Conservation (phyloP, 2,329 filamentous ascomycete species). For the Penicillium sp. region DNA sequence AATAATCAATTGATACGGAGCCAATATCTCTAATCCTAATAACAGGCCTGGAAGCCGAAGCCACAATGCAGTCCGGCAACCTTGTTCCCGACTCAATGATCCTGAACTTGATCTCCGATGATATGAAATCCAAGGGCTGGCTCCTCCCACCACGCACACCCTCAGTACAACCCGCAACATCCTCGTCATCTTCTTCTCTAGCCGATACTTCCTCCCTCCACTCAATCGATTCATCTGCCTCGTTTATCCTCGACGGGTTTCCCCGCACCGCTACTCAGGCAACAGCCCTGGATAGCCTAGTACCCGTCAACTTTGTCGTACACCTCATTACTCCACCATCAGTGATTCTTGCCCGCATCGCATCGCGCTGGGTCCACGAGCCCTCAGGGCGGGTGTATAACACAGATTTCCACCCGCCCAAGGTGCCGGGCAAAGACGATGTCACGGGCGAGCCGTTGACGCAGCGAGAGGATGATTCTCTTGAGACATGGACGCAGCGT, state of each 20-base stretch:
- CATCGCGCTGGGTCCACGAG: constrained; percentile 89
- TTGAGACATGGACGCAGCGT: constrained; percentile 78
- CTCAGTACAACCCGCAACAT: not conserved
- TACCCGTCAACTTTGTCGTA: constrained; percentile 94
- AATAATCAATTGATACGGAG: not conserved
- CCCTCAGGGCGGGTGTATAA: constrained; percentile 93
- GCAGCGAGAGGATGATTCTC: constrained; percentile 79
- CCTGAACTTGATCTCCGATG: constrained; percentile 84
- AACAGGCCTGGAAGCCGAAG: constrained; percentile 83
- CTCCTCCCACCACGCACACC: constrained; percentile 51
- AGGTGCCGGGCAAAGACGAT: constrained; percentile 77
- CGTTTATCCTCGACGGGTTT: constrained; percentile 95
- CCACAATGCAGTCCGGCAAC: constrained; percentile 78
- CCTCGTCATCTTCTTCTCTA: constrained; percentile 1
- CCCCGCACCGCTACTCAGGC: constrained; percentile 84
- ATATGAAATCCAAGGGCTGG: constrained; percentile 84
- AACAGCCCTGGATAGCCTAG: constrained; percentile 68
- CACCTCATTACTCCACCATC: constrained; percentile 80
- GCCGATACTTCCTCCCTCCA: constrained; percentile 24
- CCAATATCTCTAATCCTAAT: constrained; percentile 12
- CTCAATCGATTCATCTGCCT: constrained; percentile 70
- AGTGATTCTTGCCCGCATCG: constrained; percentile 85
- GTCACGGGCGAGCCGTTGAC: constrained; percentile 82
- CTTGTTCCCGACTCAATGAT: constrained; percentile 93
- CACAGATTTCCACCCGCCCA: constrained; percentile 84